Base-by-base conservation (phyloP, 768 basidiomycete genomes). In the Tephrocybe sp. region DNA sequence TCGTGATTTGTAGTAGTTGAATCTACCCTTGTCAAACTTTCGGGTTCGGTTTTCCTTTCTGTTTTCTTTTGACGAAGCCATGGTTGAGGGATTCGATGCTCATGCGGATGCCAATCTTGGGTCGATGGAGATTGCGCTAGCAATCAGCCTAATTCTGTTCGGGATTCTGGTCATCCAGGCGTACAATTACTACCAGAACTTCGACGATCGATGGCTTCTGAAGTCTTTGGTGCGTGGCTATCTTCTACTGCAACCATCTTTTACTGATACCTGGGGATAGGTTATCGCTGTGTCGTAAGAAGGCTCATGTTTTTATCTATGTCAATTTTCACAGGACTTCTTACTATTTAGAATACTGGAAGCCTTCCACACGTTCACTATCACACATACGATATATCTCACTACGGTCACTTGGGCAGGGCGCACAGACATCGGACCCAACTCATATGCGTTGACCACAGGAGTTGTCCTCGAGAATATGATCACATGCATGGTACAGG, bases 401-500 rank as follows among this genome's bases (percentile, higher is more conserved):
- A 47, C 53, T 11, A 64, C 61, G 5, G 49, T 64, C 2, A 59
- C 61, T 2, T 30, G 36, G 28, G 53, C 43, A 6, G 47, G 30
- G 11, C 46, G n/a, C 0, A 36, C 49, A 0, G 48, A 58, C 24
- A 45, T 41, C 15, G 50, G 50, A 4, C 53, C 59, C 2, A 59
- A 64, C 23, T 62, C 63, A 2, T 62, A 62, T 49, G 56, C 61
- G 1, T 33, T 64, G 8, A 56, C 63, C 2, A 48, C 47, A 0
- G 59, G 53, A 6, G 60, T 60, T 3, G 41, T 59, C 8, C 30
- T 53, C 4, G 63, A 64, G 32, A 60, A 48, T 6, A 28, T 64
- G 7, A 60, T 64, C 18, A 60, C 63, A 7, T 49, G 51, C 15
- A 7, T 60, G 1, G 59, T 62, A 1, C 59, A 62, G 50, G 63